A percentile compares a stretch with the other conserved stretches of the same genome.
These are phyloP conservation scores for Beauveria sp. DNA, from an alignment of 2,329 filamentous ascomycete genomes.

Conservation along the genomic window DNA sequence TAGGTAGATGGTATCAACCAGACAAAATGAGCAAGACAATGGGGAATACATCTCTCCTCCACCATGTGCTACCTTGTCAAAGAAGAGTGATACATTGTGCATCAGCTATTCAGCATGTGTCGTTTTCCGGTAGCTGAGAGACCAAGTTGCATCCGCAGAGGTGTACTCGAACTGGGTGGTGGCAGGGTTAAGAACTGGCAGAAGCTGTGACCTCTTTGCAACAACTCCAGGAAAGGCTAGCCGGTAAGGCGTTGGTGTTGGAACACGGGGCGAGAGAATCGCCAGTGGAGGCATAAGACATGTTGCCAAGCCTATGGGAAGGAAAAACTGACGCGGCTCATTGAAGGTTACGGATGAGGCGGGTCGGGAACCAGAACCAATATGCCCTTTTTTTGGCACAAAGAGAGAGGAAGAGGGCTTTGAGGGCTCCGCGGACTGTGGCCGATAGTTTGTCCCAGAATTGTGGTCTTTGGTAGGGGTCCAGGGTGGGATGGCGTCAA, in stretches of 20 bases:
- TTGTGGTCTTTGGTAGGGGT: background rate
- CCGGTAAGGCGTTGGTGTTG: background rate
- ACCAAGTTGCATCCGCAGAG: background rate
- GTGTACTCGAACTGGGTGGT: background rate
- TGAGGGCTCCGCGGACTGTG: background rate
- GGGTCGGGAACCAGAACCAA: background rate
- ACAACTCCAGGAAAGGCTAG: background rate
- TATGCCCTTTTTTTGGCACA: too few relatives aligned
- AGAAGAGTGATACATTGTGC: background rate
- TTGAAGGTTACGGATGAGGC: background rate
- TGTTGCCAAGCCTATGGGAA: background rate
- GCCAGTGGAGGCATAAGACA: background rate
- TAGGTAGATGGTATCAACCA: background rate
- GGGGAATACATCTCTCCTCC: background rate
- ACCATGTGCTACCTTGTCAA: background rate
- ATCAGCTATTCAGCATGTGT: background rate
- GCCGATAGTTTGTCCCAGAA: constrained; percentile 6
- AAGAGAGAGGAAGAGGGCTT: background rate
- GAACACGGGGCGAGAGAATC: background rate
- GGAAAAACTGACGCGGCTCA: background rate
- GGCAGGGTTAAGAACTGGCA: constrained; percentile 6
- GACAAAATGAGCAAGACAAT: too few relatives aligned
- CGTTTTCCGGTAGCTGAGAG: background rate
- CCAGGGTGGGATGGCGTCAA: background rate
- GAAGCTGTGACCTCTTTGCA: too few relatives aligned